Evolutionary conservation across 768 basidiomycete species (phyloP).

Genomic region (Agaricus sinodeliciosus): DNA sequence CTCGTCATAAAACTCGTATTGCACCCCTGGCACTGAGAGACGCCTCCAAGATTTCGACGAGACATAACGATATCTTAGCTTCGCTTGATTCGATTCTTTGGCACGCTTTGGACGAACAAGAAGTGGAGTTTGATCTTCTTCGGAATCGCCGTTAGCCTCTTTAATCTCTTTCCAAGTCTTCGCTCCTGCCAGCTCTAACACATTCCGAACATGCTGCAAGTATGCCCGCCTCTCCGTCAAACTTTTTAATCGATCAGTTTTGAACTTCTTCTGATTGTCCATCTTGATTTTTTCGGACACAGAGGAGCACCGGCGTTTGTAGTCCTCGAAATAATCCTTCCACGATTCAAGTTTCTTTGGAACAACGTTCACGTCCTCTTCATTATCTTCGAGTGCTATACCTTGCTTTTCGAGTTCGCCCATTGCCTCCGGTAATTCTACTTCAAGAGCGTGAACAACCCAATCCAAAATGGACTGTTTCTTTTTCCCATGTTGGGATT

Average conservation of each 20-base stretch:
- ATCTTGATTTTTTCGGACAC: not conserved
- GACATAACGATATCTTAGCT: conserved; percentile 11
- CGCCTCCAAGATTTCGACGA: conserved; percentile 17
- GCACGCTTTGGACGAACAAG: too few species aligned
- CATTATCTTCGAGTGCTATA: conserved; percentile 14
- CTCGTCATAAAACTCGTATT: conserved; percentile 38
- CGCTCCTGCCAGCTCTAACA: not conserved
- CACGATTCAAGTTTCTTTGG: conserved; percentile 32
- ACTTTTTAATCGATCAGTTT: not conserved
- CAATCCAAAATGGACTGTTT: conserved; percentile 31
- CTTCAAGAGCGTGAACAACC: conserved; percentile 27
- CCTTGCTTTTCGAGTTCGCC: conserved; percentile 7
- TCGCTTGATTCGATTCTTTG: not conserved
- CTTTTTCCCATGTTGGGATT: conserved; percentile 12
- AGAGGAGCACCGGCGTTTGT: conserved; percentile 3
- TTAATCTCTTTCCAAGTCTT: conserved; percentile 3
- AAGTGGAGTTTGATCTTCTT: not conserved
- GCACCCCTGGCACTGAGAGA: conserved; percentile 25
- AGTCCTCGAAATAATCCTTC: conserved; percentile 30
- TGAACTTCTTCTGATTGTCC: not conserved
- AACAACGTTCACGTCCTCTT: conserved; percentile 28
- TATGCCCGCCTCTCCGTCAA: not conserved
- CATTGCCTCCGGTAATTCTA: conserved; percentile 16
- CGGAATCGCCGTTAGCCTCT: not conserved
- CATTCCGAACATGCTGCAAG: not conserved